These are phyloP conservation scores for Saccharomyces hybrid DNA, from an alignment of 1,139 yeast genomes.

Conservation along the genomic window DNA sequence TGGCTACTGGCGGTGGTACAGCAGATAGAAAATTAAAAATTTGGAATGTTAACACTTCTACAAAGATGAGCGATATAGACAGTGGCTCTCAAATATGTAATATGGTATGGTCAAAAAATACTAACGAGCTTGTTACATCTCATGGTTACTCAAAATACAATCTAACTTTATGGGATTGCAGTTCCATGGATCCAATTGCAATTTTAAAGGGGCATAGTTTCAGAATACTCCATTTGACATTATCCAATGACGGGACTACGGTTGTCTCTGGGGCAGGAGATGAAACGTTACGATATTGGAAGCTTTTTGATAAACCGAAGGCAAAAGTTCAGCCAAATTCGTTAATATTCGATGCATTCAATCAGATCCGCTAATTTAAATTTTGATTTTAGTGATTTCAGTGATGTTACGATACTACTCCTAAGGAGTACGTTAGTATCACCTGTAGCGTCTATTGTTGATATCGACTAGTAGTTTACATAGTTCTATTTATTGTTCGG, in stretches of 20 bases:
- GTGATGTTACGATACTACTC: too few relatives aligned
- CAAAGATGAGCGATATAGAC: conserved; percentile 66
- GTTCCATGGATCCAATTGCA: conserved; percentile 87
- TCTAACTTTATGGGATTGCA: conserved; percentile 90
- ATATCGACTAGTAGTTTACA: not conserved
- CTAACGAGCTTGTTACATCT: conserved; percentile 87
- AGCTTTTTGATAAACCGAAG: conserved; percentile 72
- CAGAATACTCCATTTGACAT: conserved; percentile 78
- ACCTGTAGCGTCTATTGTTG: not conserved
- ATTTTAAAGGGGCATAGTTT: conserved; percentile 92
- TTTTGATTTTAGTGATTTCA: too few relatives aligned
- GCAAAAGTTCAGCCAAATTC: conserved; percentile 49
- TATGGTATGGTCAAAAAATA: conserved; percentile 84
- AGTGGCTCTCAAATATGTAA: conserved; percentile 97
- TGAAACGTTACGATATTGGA: conserved; percentile 92
- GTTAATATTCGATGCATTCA: conserved; percentile 69
- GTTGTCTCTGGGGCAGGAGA: conserved; percentile 99
- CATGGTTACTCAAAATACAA: conserved; percentile 93
- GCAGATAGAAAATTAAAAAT: conserved; percentile 85
- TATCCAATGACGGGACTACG: conserved; percentile 96
- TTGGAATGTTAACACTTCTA: conserved; percentile 86
- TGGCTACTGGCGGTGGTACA: conserved; percentile 97
- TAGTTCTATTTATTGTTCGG: not conserved
- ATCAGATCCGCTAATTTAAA: conserved; percentile 51
- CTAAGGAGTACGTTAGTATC: not conserved